Evolutionary conservation across 2,329 filamentous ascomycete genomes (phyloP).

Genomic region (Tolypocladium tropicale): DNA sequence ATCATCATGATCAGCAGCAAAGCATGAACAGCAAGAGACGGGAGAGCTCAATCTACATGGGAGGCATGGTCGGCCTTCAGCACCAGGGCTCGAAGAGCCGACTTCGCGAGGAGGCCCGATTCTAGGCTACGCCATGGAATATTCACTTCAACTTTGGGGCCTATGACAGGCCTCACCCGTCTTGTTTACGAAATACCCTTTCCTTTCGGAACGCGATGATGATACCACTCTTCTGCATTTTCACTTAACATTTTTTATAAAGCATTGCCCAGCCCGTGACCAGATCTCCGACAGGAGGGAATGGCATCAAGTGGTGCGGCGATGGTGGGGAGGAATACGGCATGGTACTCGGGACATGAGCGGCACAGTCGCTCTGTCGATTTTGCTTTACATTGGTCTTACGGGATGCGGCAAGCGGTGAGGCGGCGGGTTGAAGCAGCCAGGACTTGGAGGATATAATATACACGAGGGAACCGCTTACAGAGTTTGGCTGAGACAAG

Average conservation of each 20-base stretch:
- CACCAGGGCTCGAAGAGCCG: constrained; percentile 43
- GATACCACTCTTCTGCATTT: not conserved
- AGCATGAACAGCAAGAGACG: constrained; percentile 30
- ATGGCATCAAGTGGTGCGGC: no score
- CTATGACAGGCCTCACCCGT: not conserved
- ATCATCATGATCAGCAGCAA: constrained; percentile 18
- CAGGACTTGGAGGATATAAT: not conserved
- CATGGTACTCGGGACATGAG: no score
- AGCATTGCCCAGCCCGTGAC: not conserved
- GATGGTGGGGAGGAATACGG: no score
- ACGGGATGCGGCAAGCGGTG: not conserved
- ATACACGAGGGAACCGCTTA: not conserved
- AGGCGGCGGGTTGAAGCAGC: not conserved
- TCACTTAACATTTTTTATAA: not conserved
- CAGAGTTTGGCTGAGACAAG: not conserved
- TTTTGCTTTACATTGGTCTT: not conserved
- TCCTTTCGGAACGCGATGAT: not conserved
- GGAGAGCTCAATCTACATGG: constrained; percentile 51
- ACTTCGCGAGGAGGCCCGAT: constrained; percentile 43
- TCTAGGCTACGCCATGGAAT: constrained; percentile 14
- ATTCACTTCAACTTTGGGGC: no score
- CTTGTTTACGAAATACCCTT: not conserved
- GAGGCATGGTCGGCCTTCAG: constrained; percentile 34
- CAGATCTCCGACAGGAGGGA: not conserved
- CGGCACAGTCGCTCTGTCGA: no score